phyloP scores from a whole-genome alignment of 2,329 filamentous ascomycete species.

The Xylariaceae sp. region DNA sequence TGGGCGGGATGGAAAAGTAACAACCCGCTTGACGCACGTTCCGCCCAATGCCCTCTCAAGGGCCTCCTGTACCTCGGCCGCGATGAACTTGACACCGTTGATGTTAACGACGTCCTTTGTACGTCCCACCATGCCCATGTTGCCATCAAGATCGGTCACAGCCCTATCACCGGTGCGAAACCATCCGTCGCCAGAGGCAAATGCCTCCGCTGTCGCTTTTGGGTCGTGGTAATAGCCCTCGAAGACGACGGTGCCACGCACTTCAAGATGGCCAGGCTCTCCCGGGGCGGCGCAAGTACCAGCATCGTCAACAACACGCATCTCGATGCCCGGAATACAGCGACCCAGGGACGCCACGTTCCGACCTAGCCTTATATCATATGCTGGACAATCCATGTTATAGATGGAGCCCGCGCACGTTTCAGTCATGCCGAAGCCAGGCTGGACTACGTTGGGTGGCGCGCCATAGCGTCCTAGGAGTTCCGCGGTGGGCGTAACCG shows the following conservation, averaged over 20 bases:
- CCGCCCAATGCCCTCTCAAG: slow-evolving; percentile 40
- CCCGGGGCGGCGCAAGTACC: slow-evolving; percentile 22
- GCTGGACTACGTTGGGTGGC: slow-evolving; percentile 38
- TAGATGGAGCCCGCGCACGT: slow-evolving; percentile 54
- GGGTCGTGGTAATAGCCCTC: slow-evolving; percentile 64
- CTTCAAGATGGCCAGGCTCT: slow-evolving; percentile 61
- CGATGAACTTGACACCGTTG: slow-evolving; percentile 49
- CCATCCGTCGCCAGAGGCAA: slow-evolving; percentile 53
- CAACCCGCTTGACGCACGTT: slow-evolving; percentile 30
- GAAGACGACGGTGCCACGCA: slow-evolving; percentile 63
- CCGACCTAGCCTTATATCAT: slow-evolving; percentile 37
- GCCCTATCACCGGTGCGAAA: slow-evolving; percentile 46
- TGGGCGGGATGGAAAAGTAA: slow-evolving; percentile 43
- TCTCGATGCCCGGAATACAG: slow-evolving; percentile 42
- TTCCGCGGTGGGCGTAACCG: slow-evolving; percentile 32
- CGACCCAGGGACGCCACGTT: slow-evolving; percentile 44
- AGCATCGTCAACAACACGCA: slow-evolving; percentile 30
- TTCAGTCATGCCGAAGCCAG: slow-evolving; percentile 56
- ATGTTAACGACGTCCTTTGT: slow-evolving; percentile 49
- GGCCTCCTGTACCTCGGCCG: slow-evolving; percentile 42
- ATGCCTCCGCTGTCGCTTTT: slow-evolving; percentile 57
- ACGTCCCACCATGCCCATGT: slow-evolving; percentile 42
- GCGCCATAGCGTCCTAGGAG: slow-evolving; percentile 36
- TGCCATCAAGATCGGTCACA: slow-evolving; percentile 38
- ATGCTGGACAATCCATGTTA: slow-evolving; percentile 43